A percentile compares a stretch with the other conserved stretches of the same genome.
phyloP scores from a whole-genome alignment of 345 rosid genomes.

The Garcia nutans region DNA sequence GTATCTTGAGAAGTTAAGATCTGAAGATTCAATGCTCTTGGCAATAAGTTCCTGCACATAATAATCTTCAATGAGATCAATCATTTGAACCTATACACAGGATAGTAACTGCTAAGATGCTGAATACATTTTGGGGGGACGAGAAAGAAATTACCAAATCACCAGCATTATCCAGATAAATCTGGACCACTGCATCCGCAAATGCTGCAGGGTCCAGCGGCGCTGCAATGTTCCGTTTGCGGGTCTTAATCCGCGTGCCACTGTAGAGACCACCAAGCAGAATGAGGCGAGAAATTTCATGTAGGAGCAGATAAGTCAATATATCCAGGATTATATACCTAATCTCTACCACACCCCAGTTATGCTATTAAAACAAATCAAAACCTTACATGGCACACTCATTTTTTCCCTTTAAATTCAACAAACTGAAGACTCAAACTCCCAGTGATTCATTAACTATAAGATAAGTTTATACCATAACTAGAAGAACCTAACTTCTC shows the following conservation, averaged over 20 bases:
- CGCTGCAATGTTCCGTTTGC: conserved; percentile 97
- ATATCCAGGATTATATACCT: not conserved
- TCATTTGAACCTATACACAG: not conserved
- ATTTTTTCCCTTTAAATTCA: not conserved
- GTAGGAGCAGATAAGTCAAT: not conserved
- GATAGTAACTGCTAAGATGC: not conserved
- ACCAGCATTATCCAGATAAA: conserved; percentile 94
- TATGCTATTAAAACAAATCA: not conserved
- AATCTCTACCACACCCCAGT: not conserved
- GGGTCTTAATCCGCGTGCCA: conserved; percentile 99
- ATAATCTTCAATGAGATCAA: not conserved
- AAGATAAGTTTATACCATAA: not conserved
- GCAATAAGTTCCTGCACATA: conserved; percentile 76
- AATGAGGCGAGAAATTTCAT: not conserved
- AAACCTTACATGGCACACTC: not conserved
- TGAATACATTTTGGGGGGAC: not conserved
- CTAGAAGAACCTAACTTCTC: not conserved
- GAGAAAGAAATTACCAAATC: conserved; percentile 64
- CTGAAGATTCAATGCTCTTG: conserved; percentile 81
- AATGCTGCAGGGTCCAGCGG: conserved; percentile 98
- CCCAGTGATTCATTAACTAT: not conserved
- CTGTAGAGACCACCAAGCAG: conserved; percentile 29
- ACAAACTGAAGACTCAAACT: not conserved
- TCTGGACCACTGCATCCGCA: conserved; percentile 97
- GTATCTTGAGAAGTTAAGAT: conserved; percentile 90